Evolutionary conservation across 1,139 yeast species (phyloP), one percentile per base, ranked within the genome.

Genomic region (Yamadazyma oceani): DNA sequence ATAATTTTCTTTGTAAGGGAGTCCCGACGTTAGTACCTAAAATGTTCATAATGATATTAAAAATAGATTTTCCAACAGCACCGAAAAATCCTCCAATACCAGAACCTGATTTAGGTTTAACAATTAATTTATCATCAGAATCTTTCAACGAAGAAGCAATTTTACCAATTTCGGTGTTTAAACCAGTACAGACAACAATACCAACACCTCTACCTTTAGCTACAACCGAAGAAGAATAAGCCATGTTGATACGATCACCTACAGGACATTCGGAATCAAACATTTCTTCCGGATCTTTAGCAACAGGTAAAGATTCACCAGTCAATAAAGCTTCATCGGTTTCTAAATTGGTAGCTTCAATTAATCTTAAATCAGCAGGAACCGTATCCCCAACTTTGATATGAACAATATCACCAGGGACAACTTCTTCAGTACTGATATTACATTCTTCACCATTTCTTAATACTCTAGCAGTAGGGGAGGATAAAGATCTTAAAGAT

Each of bases 311-410:
- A 1, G 92, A 83, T 59, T 85, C 95, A 43, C 94, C 95, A 2
- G 92, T 85, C 40, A 85, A 70, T 37, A 85, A 66, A 8, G 94
- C 90, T 57, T 85, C 94, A 54, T 85, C 94, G 9, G 89, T 77
- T 57, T 85, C 94, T 47, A 85, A 78, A 58, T 85, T 85, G 65
- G 77, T 73, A 36, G 77, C 55, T 29, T 76, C 81, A 36, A 80
- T 49, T 34, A 85, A 66, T 45, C 94, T 69, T 42, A 83, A 55
- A 56, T 85, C 94, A 4, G 92, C 92, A 12, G 94, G 94, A 32
- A 85, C 67, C 2, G 90, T 84, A 55, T 85, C 94, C 38, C 94
- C 95, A 28, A 82, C 86, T 48, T 71, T 73, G 39, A 85, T 69
- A 40, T 68, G 65, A 28, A 84, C 79, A 37, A 85, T 57, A 56